Percentiles rank a stretch among this genome's conserved stretches.
phyloP scores from a whole-genome alignment of 225 moss, liverwort and hornwort genomes.

The Climacium dendroides region DNA sequence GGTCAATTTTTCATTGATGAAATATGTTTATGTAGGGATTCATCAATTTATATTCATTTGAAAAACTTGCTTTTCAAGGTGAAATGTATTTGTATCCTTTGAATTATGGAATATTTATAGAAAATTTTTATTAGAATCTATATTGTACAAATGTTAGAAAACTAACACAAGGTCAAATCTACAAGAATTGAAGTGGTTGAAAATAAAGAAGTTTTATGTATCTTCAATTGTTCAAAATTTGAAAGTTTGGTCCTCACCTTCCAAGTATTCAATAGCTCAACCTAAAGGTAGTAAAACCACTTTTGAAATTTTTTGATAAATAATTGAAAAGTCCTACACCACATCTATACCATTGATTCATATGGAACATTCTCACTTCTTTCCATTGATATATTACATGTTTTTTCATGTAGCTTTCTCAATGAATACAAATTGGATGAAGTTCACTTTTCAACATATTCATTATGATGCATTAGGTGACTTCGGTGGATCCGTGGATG shows the following conservation, averaged over 20 bases:
- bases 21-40: no score
- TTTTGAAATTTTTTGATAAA: neutral
- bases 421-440: neutral
- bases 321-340: neutral
- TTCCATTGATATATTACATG: neutral
- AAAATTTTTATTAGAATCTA: neutral
- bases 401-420: neutral
- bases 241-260: neutral
- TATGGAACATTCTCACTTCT: neutral
- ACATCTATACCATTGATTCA: neutral
- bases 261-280: neutral
- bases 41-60: no score
- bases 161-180: neutral
- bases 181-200: neutral
- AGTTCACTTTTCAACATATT: neutral
- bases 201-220: neutral
- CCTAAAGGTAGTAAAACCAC: neutral
- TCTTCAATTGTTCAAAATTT: neutral
- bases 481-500: no score
- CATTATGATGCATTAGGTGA: no score
- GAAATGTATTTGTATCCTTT: neutral
- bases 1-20: no score
- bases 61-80: neutral
- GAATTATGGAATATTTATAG: neutral
- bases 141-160: fast-evolving